Conservation (phyloP, 2,329 filamentous ascomycete species). For the Nigrospora osmanthi region DNA sequence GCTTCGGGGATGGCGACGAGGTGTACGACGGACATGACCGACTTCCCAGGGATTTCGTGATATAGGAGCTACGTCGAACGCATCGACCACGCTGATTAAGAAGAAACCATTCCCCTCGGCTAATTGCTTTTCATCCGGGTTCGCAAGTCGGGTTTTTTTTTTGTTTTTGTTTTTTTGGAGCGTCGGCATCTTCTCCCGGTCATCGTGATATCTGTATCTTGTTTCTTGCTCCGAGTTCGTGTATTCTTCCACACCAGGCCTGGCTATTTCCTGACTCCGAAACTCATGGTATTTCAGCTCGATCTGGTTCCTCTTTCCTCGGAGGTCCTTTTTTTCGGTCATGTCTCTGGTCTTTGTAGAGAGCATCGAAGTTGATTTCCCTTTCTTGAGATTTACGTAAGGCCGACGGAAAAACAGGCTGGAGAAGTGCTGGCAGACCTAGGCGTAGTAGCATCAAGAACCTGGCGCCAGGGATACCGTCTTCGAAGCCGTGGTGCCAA, state of each 20-base stretch:
- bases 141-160: no score
- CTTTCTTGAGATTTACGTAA: no score
- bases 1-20: constrained; percentile 11
- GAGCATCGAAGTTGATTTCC: neutral
- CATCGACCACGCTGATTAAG: constrained; percentile 10
- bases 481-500: no score
- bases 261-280: constrained; percentile 1
- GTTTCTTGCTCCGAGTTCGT: neutral
- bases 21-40: constrained; percentile 16
- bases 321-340: constrained; percentile 5
- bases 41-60: neutral
- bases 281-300: constrained; percentile 5
- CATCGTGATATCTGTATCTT: no score
- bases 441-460: no score
- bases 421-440: no score
- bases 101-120: constrained; percentile 2
- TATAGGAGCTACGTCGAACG: constrained; percentile 13
- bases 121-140: neutral
- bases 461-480: no score
- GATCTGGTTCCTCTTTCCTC: constrained; percentile 7
- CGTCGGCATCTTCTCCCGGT: no score
- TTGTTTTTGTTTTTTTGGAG: no score
- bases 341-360: neutral
- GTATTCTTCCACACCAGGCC: constrained; percentile 9
- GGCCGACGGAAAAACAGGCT: no score